Evolutionary conservation across 345 rosid species (phyloP), one percentile per base, ranked within the genome.

Genomic region (Angophora floribunda): DNA sequence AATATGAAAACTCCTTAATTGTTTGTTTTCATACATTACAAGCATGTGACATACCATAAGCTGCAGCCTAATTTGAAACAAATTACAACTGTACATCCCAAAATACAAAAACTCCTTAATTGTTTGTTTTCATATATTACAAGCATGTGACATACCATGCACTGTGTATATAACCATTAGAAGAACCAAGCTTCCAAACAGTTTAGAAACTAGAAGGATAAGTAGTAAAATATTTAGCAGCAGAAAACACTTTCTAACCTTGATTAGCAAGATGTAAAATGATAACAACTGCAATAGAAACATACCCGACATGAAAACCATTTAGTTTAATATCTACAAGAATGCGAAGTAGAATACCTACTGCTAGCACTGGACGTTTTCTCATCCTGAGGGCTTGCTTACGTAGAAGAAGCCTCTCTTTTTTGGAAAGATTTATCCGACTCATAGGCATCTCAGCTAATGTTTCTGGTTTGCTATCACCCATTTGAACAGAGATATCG

Each of bases 321-420:
- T 17, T 75, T 75, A 75, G 82, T 70, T 70, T 17, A 70, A 70
- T 32, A 1, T 75, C 82, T 19, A 75, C 45, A 36, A 36, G 82
- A 41, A 85, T 52, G 86, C 52, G 24, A 85, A 45, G 57, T 61
- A 87, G 92, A 88, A 92, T 88, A 96, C 99, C 99, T 87, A 96
- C 95, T 91, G 99, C 96, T 87, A 96, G 93, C 84, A 95, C 94
- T 30, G 98, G 99, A 57, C 97, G 96, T 57, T 96, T 95, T 93
- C 90, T 97, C 96, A 95, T 95, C 87, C 70, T 92, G 87, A 96
- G 98, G 87, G 99, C 99, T 91, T 96, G 98, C 94, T 93, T 97
- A 85, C 99, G 93, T 87, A 97, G 91, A 87, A 96, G 94, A 87
- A 97, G 99, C 93, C 98, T 95, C 89, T 96, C 98, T 90, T 91